phyloP scores from a whole-genome alignment of 495 filamentous ascomycete species.

The Penicillium malachiteum region DNA sequence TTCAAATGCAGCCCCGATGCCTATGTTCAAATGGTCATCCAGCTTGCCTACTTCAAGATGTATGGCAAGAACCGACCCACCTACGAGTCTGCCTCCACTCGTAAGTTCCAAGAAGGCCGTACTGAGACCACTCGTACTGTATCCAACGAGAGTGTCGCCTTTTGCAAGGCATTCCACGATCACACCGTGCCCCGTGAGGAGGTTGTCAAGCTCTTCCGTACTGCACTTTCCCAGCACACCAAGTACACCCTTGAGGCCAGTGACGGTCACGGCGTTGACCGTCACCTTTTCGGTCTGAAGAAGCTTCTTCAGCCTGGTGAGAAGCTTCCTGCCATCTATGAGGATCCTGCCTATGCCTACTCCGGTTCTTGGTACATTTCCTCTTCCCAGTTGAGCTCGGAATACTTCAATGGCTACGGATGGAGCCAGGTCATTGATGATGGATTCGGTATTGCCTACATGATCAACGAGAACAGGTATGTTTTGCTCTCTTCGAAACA shows the following conservation, averaged over 20 bases:
- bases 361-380: constrained; percentile 86
- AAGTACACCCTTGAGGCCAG: constrained; percentile 87
- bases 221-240: constrained; percentile 76
- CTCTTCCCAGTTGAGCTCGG: constrained; percentile 84
- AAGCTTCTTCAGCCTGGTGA: constrained; percentile 81
- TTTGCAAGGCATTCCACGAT: constrained; percentile 83
- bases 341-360: constrained; percentile 84
- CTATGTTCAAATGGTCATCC: constrained; percentile 98
- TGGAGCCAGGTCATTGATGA: constrained; percentile 98
- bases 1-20: constrained; percentile 98
- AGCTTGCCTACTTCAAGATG: constrained; percentile 98
- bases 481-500: not conserved
- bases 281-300: constrained; percentile 96
- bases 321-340: constrained; percentile 75
- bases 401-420: constrained; percentile 99
- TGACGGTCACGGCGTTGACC: constrained; percentile 91
- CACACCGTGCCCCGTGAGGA: constrained; percentile 57
- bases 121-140: constrained; percentile 95
- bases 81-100: constrained; percentile 93
- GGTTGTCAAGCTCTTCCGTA: constrained; percentile 71
- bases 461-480: constrained; percentile 96
- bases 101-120: constrained; percentile 92
- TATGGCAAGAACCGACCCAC: constrained; percentile 97
- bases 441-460: constrained; percentile 97
- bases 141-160: constrained; percentile 87